Conservation (phyloP, 306 rosid genomes). For the Hippophae tibetana region DNA sequence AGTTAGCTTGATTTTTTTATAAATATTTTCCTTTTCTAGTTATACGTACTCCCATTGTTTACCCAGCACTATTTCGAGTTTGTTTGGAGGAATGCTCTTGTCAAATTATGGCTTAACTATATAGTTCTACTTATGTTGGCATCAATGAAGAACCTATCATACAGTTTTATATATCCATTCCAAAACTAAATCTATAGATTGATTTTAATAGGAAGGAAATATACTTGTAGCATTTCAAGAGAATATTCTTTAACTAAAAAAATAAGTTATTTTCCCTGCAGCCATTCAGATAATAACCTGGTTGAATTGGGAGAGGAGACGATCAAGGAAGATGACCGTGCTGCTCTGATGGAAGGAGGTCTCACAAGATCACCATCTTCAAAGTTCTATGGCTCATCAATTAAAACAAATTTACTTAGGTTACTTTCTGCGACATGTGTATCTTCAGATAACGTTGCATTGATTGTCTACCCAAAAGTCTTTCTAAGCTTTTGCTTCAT, state of each 20-base stretch:
- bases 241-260: slow-evolving; percentile 16
- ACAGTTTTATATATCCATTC: no score
- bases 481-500: slow-evolving; percentile 25
- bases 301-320: slow-evolving; percentile 75
- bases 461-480: slow-evolving; percentile 13
- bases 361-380: slow-evolving; percentile 72
- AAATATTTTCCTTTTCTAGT: neutral
- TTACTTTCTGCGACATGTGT: slow-evolving; percentile 22
- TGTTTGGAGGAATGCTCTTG: neutral
- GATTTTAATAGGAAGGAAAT: neutral
- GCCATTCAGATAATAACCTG: slow-evolving; percentile 82
- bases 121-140: neutral
- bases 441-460: slow-evolving; percentile 13
- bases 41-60: neutral
- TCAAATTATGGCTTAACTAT: neutral
- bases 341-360: slow-evolving; percentile 83
- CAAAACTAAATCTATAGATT: no score
- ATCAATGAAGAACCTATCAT: neutral
- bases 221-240: neutral
- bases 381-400: slow-evolving; percentile 45
- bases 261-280: slow-evolving; percentile 27
- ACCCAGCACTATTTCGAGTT: neutral
- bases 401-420: slow-evolving; percentile 80
- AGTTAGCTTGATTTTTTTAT: neutral
- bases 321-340: slow-evolving; percentile 73